Percentiles rank a stretch among this genome's conserved stretches.
Conservation (phyloP, 1,284 basidiomycete species). For the Melampsora abietis-canadensis region DNA sequence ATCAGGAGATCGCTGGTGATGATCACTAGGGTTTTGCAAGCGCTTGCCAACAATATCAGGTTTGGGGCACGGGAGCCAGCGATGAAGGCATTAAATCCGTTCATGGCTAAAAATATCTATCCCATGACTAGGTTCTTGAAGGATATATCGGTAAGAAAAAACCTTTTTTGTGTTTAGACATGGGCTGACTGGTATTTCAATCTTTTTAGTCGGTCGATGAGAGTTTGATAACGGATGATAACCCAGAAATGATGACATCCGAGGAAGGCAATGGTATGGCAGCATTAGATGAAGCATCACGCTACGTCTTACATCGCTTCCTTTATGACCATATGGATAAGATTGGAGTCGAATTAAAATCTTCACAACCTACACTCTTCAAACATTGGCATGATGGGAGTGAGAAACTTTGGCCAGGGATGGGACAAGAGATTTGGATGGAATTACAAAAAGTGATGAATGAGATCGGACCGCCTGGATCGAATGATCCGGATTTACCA, state of each 20-base stretch:
- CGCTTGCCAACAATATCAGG: slow-evolving; percentile 84
- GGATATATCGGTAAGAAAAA: slow-evolving; percentile 64
- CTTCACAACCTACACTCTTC: slow-evolving; percentile 16
- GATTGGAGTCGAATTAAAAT: slow-evolving; percentile 75
- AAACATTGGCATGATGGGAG: slow-evolving; percentile 50
- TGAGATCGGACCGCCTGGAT: slow-evolving; percentile 66
- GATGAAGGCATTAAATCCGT: slow-evolving; percentile 75
- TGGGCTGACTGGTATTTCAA: background rate
- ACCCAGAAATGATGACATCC: background rate
- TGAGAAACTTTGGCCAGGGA: slow-evolving; percentile 55
- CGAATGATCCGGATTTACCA: slow-evolving; percentile 58
- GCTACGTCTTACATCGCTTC: slow-evolving; percentile 74
- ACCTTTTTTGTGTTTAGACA: slow-evolving; percentile 43
- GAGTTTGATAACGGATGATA: background rate
- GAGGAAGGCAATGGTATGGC: slow-evolving; percentile 16
- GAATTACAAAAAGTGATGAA: slow-evolving; percentile 70
- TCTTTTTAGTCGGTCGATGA: slow-evolving; percentile 29
- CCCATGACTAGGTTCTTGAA: slow-evolving; percentile 77
- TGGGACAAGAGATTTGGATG: slow-evolving; percentile 72
- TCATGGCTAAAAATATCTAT: slow-evolving; percentile 71
- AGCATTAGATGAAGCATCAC: slow-evolving; percentile 72
- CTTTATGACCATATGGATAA: slow-evolving; percentile 77
- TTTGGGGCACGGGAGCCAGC: slow-evolving; percentile 79
- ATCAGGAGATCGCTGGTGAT: slow-evolving; percentile 74
- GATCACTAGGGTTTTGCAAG: slow-evolving; percentile 86